Percentiles rank a stretch among this genome's conserved stretches.
Evolutionary conservation across 2,329 filamentous ascomycete genomes (phyloP).

Genomic region (Calonectria naviculata): DNA sequence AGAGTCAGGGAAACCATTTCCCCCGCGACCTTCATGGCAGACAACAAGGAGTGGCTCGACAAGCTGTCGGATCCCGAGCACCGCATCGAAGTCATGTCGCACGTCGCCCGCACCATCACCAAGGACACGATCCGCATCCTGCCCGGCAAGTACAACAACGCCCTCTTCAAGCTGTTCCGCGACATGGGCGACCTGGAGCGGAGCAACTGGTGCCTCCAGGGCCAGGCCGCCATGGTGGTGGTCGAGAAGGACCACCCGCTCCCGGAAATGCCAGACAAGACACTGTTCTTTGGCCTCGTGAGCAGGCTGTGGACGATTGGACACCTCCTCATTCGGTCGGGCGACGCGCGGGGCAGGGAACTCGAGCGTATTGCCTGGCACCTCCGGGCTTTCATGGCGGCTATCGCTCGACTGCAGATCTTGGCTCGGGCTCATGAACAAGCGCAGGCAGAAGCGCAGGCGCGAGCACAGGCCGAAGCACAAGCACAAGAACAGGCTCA

Average conservation of each 20-base stretch:
- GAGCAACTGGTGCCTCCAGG: neutral
- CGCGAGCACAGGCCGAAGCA: neutral
- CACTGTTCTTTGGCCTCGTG: neutral
- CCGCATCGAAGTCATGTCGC: neutral
- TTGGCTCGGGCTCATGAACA: neutral
- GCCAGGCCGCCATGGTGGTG: neutral
- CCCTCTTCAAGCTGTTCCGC: slow-evolving; percentile 5
- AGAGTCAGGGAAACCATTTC: slow-evolving; percentile 6
- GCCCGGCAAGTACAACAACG: neutral
- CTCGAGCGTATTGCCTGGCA: slow-evolving; percentile 7
- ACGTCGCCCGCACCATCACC: neutral
- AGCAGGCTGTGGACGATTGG: slow-evolving; percentile 4
- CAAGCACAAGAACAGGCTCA: neutral
- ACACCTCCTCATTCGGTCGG: neutral
- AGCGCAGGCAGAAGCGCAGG: neutral
- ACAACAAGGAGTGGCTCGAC: slow-evolving; percentile 11
- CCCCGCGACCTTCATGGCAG: neutral
- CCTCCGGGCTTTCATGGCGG: neutral
- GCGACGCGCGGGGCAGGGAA: neutral
- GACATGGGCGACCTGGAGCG: slow-evolving; percentile 1
- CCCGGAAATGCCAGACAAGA: neutral
- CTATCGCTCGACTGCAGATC: neutral
- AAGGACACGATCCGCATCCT: slow-evolving; percentile 10
- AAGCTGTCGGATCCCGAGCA: neutral
- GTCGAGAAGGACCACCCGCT: neutral